Base-by-base conservation (phyloP, 1,139 yeast species). In the Candida glucosophila region DNA sequence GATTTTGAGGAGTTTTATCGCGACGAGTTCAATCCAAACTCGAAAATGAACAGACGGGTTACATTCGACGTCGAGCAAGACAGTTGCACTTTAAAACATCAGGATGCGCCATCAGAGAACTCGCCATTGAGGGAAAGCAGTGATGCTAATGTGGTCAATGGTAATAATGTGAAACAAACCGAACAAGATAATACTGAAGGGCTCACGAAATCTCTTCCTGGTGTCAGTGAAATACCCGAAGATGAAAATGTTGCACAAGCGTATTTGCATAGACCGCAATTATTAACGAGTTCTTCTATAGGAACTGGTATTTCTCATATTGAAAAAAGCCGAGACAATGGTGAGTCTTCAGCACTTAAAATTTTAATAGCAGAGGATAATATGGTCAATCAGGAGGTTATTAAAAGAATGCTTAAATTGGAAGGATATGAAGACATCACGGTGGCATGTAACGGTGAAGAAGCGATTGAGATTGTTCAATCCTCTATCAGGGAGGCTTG, bases 321-420 rank as follows among this genome's bases (percentile, higher is more conserved):
- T n/a, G n/a, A n/a, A n/a, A 38, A 47, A 0, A 35, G 36, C 12
- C 43, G 40, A 3, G 35, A 38, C 12, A 52, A 43, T 16, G 23
- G 29, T 1, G 37, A 36, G 15, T 42, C 42, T 15, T 43, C 44
- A 12, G 32, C 55, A 16, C n/a, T n/a, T n/a, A 67, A 65, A 26
- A 75, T 90, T 13, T 62, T 90, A 31, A 88, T 90, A n/a, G 97
- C 96, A 1, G 98, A 90, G 44, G 98, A 90, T 47, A 90, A 90
- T 41, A 58, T 68, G 37, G 93, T 90, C 8, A 88, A 90, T 47
- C 96, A 86, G 48, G 93, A 85, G 48, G 95, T 90, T 17, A 80
- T 86, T 40, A 75, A 70, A 41, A 59, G 95, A 32, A 85, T 88
- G 94, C 62, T 90, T 32, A 67, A 67, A 30, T 57, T 83, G 12